Conservation (phyloP, 2,329 filamentous ascomycete genomes). For the Apiospora malaysiana region DNA sequence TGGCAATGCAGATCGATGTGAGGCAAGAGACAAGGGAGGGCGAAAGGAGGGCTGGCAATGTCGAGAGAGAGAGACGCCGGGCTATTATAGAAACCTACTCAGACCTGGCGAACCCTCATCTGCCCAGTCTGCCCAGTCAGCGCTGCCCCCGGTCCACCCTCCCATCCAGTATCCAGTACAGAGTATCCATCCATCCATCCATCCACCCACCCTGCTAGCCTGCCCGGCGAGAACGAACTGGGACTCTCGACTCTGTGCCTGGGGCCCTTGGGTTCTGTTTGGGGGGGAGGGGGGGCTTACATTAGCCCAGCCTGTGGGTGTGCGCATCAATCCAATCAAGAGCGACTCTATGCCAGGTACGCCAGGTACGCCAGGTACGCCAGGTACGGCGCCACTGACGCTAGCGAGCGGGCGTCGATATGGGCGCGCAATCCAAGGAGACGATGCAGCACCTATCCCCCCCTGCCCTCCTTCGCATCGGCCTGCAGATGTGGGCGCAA, state of each 20-base stretch:
- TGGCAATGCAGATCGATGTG: constrained; percentile 11
- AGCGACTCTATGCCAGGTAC: background rate
- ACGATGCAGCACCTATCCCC: background rate
- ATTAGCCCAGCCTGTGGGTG: constrained; percentile 3
- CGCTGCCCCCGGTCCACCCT: no score
- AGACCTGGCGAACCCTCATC: no score
- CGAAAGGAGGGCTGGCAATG: background rate
- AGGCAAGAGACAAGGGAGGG: background rate
- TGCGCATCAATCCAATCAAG: constrained; percentile 11
- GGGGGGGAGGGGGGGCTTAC: background rate
- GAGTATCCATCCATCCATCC: no score
- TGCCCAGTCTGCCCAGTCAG: no score
- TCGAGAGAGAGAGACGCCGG: background rate
- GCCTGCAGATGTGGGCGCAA: constrained; percentile 1
- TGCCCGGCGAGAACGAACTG: no score
- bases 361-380: background rate
- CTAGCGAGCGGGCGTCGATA: background rate
- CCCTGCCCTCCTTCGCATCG: constrained; percentile 1
- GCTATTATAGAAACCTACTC: background rate
- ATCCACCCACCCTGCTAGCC: background rate
- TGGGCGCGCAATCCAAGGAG: background rate
- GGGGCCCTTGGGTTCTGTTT: no score
- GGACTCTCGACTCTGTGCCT: no score
- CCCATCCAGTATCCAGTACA: no score
- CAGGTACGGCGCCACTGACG: constrained; percentile 13